Conservation (phyloP, 495 filamentous ascomycete species). For the Tuber indicum region DNA sequence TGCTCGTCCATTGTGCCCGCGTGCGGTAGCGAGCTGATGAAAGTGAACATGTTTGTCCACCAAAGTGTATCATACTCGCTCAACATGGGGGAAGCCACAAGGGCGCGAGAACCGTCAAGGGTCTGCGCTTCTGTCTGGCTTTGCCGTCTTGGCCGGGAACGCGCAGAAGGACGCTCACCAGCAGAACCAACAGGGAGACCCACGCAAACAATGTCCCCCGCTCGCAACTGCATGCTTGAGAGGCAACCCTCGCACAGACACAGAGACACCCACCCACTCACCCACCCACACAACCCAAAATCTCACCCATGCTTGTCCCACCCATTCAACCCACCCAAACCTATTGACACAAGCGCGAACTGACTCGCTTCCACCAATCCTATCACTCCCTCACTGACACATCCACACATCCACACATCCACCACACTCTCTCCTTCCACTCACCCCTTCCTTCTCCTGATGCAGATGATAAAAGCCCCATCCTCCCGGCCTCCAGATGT, state of each 20-base stretch:
- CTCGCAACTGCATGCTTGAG: neutral
- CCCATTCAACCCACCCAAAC: neutral
- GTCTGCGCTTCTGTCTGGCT: neutral
- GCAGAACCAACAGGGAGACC: neutral
- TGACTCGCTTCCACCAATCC: neutral
- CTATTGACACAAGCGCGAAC: neutral
- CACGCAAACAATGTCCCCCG: neutral
- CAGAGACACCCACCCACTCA: neutral
- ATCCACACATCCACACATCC: slow-evolving; percentile 15
- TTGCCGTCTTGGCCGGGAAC: neutral
- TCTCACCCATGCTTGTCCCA: neutral
- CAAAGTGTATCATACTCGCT: neutral
- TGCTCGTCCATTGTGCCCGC: neutral
- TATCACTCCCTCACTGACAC: neutral
- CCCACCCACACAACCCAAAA: neutral
- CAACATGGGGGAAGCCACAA: neutral
- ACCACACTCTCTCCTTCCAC: slow-evolving; percentile 9
- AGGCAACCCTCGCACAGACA: neutral
- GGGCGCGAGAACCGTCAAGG: neutral
- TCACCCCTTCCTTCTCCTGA: slow-evolving; percentile 4
- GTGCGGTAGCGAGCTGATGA: neutral
- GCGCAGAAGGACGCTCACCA: neutral
- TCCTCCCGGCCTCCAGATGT: slow-evolving; percentile 25
- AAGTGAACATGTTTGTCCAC: neutral
- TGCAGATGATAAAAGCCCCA: slow-evolving; percentile 32